These are phyloP conservation scores for Botrytis fragariae DNA, from an alignment of 2,329 filamentous ascomycete species.

Conservation along the genomic window DNA sequence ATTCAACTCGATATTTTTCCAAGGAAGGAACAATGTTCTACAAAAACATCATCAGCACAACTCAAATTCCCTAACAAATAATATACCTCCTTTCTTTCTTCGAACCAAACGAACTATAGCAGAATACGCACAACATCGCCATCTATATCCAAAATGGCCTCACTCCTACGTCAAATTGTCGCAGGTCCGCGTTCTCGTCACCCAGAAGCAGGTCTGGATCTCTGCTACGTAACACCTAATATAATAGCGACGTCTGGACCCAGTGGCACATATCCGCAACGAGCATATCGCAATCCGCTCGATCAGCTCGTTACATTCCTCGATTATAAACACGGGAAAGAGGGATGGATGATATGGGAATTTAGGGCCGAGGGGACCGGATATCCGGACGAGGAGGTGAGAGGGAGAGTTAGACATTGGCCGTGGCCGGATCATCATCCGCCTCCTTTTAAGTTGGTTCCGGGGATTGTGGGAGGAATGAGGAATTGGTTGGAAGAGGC, in stretches of 20 bases:
- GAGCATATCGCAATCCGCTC: constrained; percentile 90
- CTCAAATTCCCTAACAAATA: background rate
- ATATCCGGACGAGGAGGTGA: constrained; percentile 87
- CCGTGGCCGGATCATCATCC: constrained; percentile 98
- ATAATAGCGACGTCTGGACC: constrained; percentile 76
- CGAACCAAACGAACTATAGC: background rate
- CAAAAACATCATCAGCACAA: background rate
- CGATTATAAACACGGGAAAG: constrained; percentile 73
- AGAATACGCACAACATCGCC: background rate
- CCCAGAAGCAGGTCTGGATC: constrained; percentile 82
- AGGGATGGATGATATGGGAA: constrained; percentile 92
- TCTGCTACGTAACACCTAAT: constrained; percentile 91
- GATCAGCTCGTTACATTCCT: constrained; percentile 84
- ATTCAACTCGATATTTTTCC: background rate
- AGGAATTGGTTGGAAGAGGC: constrained; percentile 72
- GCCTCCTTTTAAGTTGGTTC: constrained; percentile 85
- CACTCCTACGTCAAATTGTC: constrained; percentile 84
- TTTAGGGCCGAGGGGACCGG: constrained; percentile 95
- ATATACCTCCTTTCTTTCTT: background rate
- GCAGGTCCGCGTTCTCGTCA: constrained; percentile 82
- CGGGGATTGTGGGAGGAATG: constrained; percentile 89
- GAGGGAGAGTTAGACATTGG: constrained; percentile 82
- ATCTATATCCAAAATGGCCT: constrained; percentile 53
- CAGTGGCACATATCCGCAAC: constrained; percentile 82
- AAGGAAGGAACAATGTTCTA: constrained; percentile 12